Evolutionary conservation across 208 protist genomes (phyloP).

Genomic region (Acanthamoeba lenticulata): DNA sequence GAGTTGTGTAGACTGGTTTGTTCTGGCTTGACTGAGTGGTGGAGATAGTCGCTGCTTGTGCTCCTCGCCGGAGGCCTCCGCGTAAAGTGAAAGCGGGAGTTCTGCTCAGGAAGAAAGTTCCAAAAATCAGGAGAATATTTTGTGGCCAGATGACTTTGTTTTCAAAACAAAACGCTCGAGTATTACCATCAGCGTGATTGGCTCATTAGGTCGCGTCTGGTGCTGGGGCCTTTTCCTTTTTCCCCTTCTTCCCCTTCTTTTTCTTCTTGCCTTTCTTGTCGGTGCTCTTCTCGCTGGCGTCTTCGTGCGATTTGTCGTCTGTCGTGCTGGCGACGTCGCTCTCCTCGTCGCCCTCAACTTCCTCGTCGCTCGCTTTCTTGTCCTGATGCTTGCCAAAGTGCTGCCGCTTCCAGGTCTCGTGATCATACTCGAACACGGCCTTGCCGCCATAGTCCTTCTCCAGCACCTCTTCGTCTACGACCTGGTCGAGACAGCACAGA

Average conservation of each 20-base stretch:
- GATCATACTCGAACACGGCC: slow-evolving; percentile 44
- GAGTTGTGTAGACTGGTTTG: too few species aligned
- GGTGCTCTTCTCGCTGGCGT: background rate
- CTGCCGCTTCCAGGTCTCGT: slow-evolving; percentile 4
- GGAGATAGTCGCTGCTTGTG: too few species aligned
- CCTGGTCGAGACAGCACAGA: background rate
- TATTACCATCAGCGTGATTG: too few species aligned
- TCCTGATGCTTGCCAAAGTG: background rate
- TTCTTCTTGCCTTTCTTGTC: background rate
- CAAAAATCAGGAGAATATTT: background rate
- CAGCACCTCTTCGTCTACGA: background rate
- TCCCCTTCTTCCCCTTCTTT: background rate
- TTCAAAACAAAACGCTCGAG: background rate
- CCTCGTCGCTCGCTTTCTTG: background rate
- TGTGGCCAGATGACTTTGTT: too few species aligned
- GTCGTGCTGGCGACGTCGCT: background rate
- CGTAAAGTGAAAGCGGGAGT: background rate
- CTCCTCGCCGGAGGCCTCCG: too few species aligned
- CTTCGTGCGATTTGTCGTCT: background rate
- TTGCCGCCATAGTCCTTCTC: slow-evolving; percentile 53
- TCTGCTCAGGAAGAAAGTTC: background rate
- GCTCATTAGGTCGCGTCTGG: background rate
- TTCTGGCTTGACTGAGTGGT: too few species aligned
- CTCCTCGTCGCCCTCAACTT: background rate
- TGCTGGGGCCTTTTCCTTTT: background rate